A percentile compares a stretch with the other conserved stretches of the same genome.
Evolutionary conservation across 129 eudicot species (phyloP).

Genomic region (Calendula officinalis): DNA sequence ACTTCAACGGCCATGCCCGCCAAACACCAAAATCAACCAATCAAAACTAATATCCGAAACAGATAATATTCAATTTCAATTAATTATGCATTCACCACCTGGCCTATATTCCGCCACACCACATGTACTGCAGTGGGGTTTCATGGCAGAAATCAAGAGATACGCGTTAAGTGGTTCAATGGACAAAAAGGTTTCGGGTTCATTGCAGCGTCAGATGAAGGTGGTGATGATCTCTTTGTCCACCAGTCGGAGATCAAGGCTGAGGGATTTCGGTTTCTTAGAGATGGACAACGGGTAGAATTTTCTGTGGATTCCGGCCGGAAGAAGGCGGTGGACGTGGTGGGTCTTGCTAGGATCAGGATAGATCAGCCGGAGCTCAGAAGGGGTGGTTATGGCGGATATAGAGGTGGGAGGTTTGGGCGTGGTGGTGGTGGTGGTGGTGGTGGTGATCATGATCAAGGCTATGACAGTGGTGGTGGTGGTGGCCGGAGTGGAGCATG

Average conservation of each 20-base stretch:
- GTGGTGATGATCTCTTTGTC: conserved; percentile 31
- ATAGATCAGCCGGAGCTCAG: conserved; percentile 12
- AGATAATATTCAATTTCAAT: conserved; percentile 7
- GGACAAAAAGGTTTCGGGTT: conserved; percentile 46
- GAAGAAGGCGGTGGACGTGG: conserved; percentile 39
- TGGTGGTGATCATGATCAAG: conserved; percentile 7
- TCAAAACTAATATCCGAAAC: conserved; percentile 23
- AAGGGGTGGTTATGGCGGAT: conserved; percentile 27
- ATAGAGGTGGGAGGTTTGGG: conserved; percentile 22
- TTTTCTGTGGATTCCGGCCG: conserved; percentile 23
- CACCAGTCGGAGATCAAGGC: conserved; percentile 42
- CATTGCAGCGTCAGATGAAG: conserved; percentile 28
- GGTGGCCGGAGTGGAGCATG: conserved; percentile 24
- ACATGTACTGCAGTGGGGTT: not conserved
- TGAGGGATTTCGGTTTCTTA: conserved; percentile 41
- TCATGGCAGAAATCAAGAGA: conserved; percentile 33
- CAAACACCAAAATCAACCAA: too few species aligned
- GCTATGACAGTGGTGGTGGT: conserved; percentile 8
- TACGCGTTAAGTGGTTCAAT: conserved; percentile 41
- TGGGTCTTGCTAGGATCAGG: conserved; percentile 25
- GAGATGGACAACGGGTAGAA: conserved; percentile 40
- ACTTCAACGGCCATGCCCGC: too few species aligned
- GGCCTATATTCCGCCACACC: not conserved
- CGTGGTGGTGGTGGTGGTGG: not conserved
- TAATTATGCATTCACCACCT: conserved; percentile 13